phyloP scores from a whole-genome alignment of 441 rosid species.

The Erodium trifolium region DNA sequence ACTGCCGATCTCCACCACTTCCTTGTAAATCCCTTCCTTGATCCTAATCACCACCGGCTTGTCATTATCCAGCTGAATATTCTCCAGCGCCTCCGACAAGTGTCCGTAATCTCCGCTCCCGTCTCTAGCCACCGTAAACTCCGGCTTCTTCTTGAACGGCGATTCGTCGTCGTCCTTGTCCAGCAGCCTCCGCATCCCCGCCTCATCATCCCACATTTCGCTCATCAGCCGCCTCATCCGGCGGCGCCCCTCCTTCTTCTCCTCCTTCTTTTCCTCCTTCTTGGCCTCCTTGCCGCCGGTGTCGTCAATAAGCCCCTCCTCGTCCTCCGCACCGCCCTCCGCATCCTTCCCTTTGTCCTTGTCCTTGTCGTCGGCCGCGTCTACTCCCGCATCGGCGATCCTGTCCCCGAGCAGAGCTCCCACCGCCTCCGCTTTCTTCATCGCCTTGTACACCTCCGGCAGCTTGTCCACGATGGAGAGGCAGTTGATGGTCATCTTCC shows the following conservation, averaged over 20 bases:
- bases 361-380: no score
- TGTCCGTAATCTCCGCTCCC: conserved; percentile 47
- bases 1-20: conserved; percentile 36
- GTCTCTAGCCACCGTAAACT: conserved; percentile 44
- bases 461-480: conserved; percentile 41
- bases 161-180: conserved; percentile 17
- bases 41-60: conserved; percentile 39
- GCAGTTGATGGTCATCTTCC: conserved; percentile 42
- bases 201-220: conserved; percentile 15
- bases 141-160: conserved; percentile 18
- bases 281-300: neutral
- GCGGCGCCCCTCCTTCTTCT: conserved; percentile 29
- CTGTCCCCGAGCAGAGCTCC: no score
- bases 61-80: conserved; percentile 46
- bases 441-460: conserved; percentile 22
- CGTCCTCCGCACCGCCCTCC: conserved; percentile 14
- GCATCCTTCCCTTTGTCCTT: no score
- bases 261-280: no score
- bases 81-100: conserved; percentile 38
- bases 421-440: neutral
- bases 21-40: conserved; percentile 35
- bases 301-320: no score
- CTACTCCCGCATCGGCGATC: no score
- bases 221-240: conserved; percentile 8
- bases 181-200: conserved; percentile 28